phyloP scores from a whole-genome alignment of 495 filamentous ascomycete species.

The Lasiosphaeris hirsuta region DNA sequence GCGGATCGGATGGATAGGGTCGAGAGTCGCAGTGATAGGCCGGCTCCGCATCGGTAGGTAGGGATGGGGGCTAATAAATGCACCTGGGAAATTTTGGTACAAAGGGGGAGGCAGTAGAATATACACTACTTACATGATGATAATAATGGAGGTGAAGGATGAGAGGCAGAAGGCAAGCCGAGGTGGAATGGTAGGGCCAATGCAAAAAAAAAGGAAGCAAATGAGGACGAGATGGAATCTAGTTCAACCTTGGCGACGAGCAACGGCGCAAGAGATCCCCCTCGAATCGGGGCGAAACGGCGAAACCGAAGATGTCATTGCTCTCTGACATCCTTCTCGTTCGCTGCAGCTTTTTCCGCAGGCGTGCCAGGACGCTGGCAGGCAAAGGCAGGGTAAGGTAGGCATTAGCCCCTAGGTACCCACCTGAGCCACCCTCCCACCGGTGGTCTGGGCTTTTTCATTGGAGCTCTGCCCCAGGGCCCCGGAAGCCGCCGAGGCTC shows the following conservation, averaged over 20 bases:
- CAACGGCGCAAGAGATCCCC: background rate
- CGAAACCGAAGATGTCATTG: constrained; percentile 1
- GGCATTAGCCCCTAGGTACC: no score
- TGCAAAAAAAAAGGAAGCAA: background rate
- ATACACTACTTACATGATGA: no score
- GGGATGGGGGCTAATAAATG: background rate
- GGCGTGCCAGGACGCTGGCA: no score
- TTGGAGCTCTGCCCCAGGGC: no score
- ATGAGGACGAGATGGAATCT: background rate
- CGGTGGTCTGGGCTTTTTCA: no score
- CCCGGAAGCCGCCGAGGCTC: background rate
- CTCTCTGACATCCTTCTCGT: background rate
- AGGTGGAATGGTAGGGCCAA: background rate
- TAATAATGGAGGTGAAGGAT: background rate
- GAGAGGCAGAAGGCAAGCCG: background rate
- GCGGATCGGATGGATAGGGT: background rate
- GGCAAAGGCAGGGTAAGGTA: no score
- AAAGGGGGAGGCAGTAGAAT: no score
- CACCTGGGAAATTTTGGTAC: no score
- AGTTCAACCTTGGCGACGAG: background rate
- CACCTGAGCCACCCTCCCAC: no score
- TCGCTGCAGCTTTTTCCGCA: background rate
- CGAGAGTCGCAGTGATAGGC: background rate
- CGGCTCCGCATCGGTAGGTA: constrained; percentile 3
- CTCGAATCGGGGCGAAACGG: constrained; percentile 4